Conservation (phyloP, 345 rosid genomes). For the Capsella bursapastoris region DNA sequence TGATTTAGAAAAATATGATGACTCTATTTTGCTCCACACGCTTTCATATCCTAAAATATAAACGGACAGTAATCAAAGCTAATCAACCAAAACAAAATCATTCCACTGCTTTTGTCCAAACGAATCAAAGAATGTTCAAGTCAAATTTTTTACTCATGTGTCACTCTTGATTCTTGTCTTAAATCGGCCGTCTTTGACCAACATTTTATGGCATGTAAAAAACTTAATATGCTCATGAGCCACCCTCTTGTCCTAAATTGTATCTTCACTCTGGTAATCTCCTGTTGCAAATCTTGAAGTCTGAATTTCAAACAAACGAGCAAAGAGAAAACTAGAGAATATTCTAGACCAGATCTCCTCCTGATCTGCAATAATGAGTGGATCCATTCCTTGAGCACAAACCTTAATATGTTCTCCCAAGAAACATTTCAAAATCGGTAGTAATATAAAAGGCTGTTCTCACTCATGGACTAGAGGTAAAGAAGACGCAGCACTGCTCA, state of each 20-base stretch:
- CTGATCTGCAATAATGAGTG: background rate
- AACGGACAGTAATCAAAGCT: constrained; percentile 18
- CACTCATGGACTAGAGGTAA: constrained; percentile 1
- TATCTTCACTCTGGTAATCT: background rate
- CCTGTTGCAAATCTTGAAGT: background rate
- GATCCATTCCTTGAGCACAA: background rate
- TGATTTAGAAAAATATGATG: constrained; percentile 9
- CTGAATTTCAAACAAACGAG: background rate
- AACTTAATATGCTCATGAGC: background rate
- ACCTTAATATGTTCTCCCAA: constrained; percentile 12
- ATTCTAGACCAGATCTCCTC: background rate
- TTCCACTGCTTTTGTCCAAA: constrained; percentile 7
- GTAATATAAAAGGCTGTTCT: background rate
- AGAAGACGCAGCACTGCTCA: constrained; percentile 4
- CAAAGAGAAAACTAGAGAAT: background rate
- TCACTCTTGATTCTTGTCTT: background rate
- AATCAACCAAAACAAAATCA: background rate
- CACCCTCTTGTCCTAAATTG: background rate
- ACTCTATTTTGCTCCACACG: constrained; percentile 30
- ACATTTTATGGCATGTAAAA: background rate
- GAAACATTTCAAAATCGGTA: background rate
- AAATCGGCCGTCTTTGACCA: background rate
- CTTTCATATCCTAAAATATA: constrained; percentile 26
- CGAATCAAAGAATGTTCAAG: background rate
- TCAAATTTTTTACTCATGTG: background rate